These are phyloP conservation scores for Torulaspora indica DNA, from an alignment of 805 yeast genomes.

Conservation along the genomic window DNA sequence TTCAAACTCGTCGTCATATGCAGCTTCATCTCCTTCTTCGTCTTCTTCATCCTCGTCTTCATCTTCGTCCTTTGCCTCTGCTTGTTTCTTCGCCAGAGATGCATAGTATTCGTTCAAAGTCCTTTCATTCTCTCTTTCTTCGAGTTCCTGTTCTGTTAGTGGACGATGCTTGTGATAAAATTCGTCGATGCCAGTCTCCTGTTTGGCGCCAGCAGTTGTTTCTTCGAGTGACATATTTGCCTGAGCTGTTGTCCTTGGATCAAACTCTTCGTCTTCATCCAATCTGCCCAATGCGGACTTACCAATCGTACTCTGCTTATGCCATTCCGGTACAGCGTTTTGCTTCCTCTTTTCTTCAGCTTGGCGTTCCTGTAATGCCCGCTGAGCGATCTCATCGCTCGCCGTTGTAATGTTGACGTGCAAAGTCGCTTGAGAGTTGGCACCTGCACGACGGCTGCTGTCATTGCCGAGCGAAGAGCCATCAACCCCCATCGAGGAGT, in stretches of 20 bases:
- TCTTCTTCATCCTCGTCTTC: constrained; percentile 47
- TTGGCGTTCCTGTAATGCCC: constrained; percentile 61
- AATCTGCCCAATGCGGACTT: constrained; percentile 51
- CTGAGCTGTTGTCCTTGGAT: constrained; percentile 27
- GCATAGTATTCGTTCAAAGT: constrained; percentile 74
- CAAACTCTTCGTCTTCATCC: constrained; percentile 46
- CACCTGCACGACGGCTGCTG: constrained; percentile 48
- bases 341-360: constrained; percentile 73
- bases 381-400: constrained; percentile 69
- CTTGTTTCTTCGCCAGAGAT: constrained; percentile 65
- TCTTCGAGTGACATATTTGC: constrained; percentile 22
- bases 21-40: constrained; percentile 37
- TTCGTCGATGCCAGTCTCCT: constrained; percentile 19
- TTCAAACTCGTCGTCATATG: constrained; percentile 24
- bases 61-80: constrained; percentile 53
- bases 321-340: constrained; percentile 97
- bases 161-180: constrained; percentile 21
- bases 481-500: constrained; percentile 25
- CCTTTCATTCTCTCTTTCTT: constrained; percentile 64
- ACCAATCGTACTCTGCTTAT: constrained; percentile 85
- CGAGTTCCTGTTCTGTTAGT: constrained; percentile 38
- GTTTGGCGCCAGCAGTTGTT: constrained; percentile 6
- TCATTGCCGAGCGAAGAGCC: constrained; percentile 38
- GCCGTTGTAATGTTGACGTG: constrained; percentile 85
- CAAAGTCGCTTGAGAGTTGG: constrained; percentile 74